Percentiles rank a stretch among this genome's conserved stretches.
Conservation (phyloP, 2,329 filamentous ascomycete genomes). For the Trichoderma guizhouense region DNA sequence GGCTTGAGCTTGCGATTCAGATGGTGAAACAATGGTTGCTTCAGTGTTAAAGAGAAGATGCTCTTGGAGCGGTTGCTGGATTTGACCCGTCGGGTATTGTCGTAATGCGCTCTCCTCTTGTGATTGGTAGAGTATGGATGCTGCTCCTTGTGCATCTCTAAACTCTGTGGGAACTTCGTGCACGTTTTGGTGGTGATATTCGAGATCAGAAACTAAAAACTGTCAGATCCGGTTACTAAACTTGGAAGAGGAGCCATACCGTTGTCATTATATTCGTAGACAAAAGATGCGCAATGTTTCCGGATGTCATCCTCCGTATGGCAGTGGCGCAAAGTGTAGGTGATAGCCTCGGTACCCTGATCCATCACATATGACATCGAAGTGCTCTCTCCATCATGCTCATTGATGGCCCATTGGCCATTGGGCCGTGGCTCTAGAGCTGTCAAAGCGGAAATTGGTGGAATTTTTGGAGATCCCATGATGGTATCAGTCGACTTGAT, state of each 20-base stretch:
- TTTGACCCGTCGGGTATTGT: neutral
- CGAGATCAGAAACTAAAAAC: neutral
- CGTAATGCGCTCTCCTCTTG: neutral
- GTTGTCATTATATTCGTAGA: neutral
- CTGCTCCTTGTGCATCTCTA: neutral
- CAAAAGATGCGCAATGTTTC: neutral
- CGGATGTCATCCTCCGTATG: neutral
- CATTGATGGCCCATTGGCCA: slow-evolving; percentile 20
- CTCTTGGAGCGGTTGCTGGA: neutral
- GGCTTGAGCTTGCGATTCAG: neutral
- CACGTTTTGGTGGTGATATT: neutral
- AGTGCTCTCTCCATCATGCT: slow-evolving; percentile 16
- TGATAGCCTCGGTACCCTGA: neutral
- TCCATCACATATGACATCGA: neutral
- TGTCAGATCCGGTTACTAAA: neutral
- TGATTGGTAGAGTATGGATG: neutral
- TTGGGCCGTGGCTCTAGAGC: slow-evolving; percentile 20
- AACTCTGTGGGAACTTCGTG: neutral
- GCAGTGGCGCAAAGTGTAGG: neutral
- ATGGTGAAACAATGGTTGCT: neutral
- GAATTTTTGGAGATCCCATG: slow-evolving; percentile 1
- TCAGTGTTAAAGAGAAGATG: neutral
- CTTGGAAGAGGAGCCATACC: neutral
- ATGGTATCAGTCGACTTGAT: neutral
- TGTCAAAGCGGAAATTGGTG: slow-evolving; percentile 18